Conservation (phyloP, 208 protist species). For the Porcisia hertigi region DNA sequence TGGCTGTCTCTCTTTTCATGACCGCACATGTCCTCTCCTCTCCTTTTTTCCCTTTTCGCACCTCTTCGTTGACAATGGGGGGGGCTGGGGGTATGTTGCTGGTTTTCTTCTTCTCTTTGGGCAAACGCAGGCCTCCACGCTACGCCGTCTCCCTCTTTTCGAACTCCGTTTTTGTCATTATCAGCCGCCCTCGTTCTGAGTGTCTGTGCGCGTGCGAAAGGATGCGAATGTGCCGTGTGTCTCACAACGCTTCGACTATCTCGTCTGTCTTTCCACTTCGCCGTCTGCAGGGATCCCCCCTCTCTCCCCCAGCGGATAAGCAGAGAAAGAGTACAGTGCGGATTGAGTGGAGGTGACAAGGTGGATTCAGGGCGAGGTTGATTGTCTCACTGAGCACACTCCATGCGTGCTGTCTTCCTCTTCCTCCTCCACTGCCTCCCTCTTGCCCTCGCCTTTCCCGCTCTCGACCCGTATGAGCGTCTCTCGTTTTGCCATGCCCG, state of each 20-base stretch:
- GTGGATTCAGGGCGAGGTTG: neutral
- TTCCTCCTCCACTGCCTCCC: neutral
- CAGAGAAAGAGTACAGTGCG: neutral
- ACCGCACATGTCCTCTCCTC: neutral
- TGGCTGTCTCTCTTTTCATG: neutral
- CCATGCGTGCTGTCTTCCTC: neutral
- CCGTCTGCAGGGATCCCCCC: neutral
- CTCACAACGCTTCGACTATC: neutral
- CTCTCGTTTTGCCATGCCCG: neutral
- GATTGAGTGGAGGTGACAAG: neutral
- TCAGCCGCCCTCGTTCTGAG: neutral
- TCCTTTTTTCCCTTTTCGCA: neutral
- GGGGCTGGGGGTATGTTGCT: neutral
- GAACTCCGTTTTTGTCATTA: neutral
- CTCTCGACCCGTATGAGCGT: neutral
- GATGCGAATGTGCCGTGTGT: neutral
- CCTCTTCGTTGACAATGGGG: neutral
- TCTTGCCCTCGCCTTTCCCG: neutral
- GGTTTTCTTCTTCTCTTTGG: neutral
- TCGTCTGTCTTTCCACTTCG: neutral
- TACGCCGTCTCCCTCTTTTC: neutral
- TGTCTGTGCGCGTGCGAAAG: neutral
- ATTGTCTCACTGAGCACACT: neutral
- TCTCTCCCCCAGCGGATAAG: neutral
- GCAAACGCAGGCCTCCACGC: neutral